phyloP scores from a whole-genome alignment of 2,329 filamentous ascomycete genomes.

The Orbilia quercus region DNA sequence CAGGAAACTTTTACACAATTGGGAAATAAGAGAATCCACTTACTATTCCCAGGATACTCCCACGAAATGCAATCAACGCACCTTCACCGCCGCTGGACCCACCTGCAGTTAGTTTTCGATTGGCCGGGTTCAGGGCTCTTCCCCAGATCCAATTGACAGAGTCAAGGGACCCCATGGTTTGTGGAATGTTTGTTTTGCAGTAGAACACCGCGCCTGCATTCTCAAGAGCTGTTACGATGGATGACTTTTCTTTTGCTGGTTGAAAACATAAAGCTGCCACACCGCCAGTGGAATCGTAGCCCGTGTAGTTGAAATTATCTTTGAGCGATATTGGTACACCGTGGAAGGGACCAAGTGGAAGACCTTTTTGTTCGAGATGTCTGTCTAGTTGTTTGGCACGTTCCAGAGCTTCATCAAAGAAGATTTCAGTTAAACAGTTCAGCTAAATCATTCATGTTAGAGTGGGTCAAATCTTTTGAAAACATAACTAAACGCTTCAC shows the following conservation, averaged over 20 bases:
- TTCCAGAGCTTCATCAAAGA: constrained; percentile 68
- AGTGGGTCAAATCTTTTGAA: neutral
- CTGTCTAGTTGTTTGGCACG: constrained; percentile 67
- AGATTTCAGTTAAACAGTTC: constrained; percentile 69
- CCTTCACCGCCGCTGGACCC: constrained; percentile 76
- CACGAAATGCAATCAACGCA: constrained; percentile 70
- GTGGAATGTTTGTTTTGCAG: constrained; percentile 76
- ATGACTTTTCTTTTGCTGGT: constrained; percentile 69
- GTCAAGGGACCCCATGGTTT: constrained; percentile 69
- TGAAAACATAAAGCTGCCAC: constrained; percentile 73
- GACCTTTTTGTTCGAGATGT: constrained; percentile 66
- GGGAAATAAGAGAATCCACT: neutral
- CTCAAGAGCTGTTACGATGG: constrained; percentile 70
- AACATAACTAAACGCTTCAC: neutral
- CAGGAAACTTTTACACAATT: neutral
- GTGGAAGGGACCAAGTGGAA: constrained; percentile 73
- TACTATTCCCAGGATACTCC: constrained; percentile 70
- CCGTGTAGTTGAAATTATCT: constrained; percentile 74
- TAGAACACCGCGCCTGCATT: constrained; percentile 75
- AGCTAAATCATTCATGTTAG: constrained; percentile 59
- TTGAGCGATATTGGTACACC: constrained; percentile 73
- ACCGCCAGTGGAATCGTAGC: constrained; percentile 72
- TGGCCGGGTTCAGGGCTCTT: constrained; percentile 73
- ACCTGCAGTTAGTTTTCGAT: constrained; percentile 71
- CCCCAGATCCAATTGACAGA: constrained; percentile 73